Conservation (phyloP, 805 yeast species). For the Wickerhamomyces bovis region DNA sequence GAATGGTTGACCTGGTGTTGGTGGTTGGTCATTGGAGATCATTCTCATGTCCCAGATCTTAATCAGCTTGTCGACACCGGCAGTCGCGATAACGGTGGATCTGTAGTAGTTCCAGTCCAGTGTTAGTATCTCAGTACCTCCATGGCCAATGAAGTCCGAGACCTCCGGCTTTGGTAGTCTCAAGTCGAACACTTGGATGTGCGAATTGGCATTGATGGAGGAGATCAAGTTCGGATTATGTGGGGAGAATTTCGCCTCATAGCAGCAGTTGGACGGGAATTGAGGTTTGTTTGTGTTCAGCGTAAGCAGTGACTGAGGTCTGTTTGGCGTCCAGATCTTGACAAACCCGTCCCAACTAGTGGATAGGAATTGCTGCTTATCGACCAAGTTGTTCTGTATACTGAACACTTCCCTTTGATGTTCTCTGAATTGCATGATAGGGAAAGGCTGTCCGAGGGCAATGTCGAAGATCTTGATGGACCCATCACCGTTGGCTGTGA, state of each 20-base stretch:
- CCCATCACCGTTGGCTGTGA: conserved; percentile 88
- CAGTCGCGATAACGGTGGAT: conserved; percentile 72
- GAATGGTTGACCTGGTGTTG: conserved; percentile 29
- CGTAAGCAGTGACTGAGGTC: conserved; percentile 52
- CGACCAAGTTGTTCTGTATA: conserved; percentile 67
- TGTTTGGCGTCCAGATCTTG: conserved; percentile 68
- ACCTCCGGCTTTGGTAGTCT: conserved; percentile 57
- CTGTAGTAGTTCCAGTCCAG: conserved; percentile 92
- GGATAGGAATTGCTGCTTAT: conserved; percentile 62
- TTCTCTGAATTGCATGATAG: conserved; percentile 69
- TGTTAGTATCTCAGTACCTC: conserved; percentile 72
- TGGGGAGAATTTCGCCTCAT: conserved; percentile 77
- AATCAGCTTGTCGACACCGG: conserved; percentile 84
- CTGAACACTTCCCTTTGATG: conserved; percentile 73
- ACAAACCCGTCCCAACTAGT: conserved; percentile 92
- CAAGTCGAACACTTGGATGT: conserved; percentile 75
- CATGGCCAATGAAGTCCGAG: conserved; percentile 62
- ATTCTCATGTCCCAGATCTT: conserved; percentile 86
- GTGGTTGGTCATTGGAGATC: conserved; percentile 33
- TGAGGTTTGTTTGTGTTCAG: conserved; percentile 33
- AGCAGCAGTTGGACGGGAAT: conserved; percentile 51
- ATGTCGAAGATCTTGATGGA: conserved; percentile 75
- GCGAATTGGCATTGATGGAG: conserved; percentile 70
- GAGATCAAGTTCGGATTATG: conserved; percentile 68
- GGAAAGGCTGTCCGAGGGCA: conserved; percentile 51